Evolutionary conservation across 495 filamentous ascomycete species (phyloP).

Genomic region (Sporormia fimetaria): DNA sequence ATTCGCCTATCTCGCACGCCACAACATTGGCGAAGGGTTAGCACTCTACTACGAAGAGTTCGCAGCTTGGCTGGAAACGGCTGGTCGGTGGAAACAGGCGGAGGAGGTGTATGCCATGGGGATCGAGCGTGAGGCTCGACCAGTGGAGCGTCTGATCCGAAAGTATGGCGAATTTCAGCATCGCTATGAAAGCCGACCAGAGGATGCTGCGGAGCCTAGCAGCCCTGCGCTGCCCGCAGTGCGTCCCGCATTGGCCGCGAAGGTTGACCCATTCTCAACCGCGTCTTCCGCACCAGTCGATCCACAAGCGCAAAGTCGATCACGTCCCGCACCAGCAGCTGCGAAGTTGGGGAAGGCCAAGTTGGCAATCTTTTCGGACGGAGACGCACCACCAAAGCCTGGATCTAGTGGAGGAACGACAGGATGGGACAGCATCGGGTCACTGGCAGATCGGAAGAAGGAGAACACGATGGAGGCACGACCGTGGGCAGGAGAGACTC

Average conservation of each 20-base stretch:
- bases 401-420: slow-evolving; percentile 36
- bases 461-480: slow-evolving; percentile 80
- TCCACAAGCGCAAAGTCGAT: slow-evolving; percentile 51
- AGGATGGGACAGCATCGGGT: slow-evolving; percentile 89
- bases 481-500: slow-evolving; percentile 84
- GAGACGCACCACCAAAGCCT: slow-evolving; percentile 38
- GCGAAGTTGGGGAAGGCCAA: slow-evolving; percentile 60
- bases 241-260: slow-evolving; percentile 74
- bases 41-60: slow-evolving; percentile 98
- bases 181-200: slow-evolving; percentile 52
- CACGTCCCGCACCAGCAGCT: slow-evolving; percentile 41
- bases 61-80: slow-evolving; percentile 78
- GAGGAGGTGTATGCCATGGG: slow-evolving; percentile 87
- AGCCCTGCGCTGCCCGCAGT: slow-evolving; percentile 78
- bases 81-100: slow-evolving; percentile 78
- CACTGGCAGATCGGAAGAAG: slow-evolving; percentile 77
- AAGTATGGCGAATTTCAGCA: slow-evolving; percentile 87
- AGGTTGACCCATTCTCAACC: slow-evolving; percentile 65
- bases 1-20: slow-evolving; percentile 80
- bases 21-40: slow-evolving; percentile 73
- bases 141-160: slow-evolving; percentile 63
- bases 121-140: slow-evolving; percentile 76
- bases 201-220: slow-evolving; percentile 51
- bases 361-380: slow-evolving; percentile 83
- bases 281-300: slow-evolving; percentile 38